A percentile compares a stretch with the other conserved stretches of the same genome.
These are phyloP conservation scores for Centella asiatica DNA, from an alignment of 129 eudicot species.

Conservation along the genomic window DNA sequence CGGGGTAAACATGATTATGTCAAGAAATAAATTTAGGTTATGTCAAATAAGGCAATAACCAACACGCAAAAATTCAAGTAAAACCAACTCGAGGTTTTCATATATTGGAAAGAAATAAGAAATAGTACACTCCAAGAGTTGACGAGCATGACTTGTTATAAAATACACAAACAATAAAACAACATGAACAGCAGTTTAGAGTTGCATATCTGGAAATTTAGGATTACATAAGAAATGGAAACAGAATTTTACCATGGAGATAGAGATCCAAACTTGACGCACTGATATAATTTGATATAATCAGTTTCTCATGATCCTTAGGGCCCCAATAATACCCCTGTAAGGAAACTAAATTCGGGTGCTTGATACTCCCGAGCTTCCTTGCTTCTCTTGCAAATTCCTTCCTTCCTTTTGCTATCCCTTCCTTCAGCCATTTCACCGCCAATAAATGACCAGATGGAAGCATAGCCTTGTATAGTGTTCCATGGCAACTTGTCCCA, in stretches of 20 bases:
- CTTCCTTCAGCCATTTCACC: slow-evolving; percentile 79
- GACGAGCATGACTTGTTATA: too few species aligned
- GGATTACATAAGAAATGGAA: not conserved
- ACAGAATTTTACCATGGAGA: slow-evolving; percentile 41
- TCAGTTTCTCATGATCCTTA: slow-evolving; percentile 71
- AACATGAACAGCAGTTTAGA: not conserved
- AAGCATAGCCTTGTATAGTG: slow-evolving; percentile 64
- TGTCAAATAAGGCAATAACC: too few species aligned
- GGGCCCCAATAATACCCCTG: slow-evolving; percentile 88
- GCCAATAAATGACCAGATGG: slow-evolving; percentile 51
- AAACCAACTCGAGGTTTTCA: too few species aligned
- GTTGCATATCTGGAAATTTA: not conserved
- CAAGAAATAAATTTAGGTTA: too few species aligned
- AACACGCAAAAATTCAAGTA: too few species aligned
- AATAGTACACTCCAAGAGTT: too few species aligned
- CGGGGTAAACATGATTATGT: too few species aligned
- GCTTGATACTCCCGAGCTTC: slow-evolving; percentile 62
- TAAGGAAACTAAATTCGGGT: slow-evolving; percentile 61
- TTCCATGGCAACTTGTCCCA: slow-evolving; percentile 91
- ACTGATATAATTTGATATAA: slow-evolving; percentile 56
- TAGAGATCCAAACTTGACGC: slow-evolving; percentile 74
- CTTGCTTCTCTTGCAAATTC: slow-evolving; percentile 74
- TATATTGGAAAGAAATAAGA: too few species aligned
- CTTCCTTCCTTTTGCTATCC: slow-evolving; percentile 72
- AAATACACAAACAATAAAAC: too few species aligned